Evolutionary conservation across 1,284 basidiomycete genomes (phyloP).

Genomic region (Ganoderma sinense): DNA sequence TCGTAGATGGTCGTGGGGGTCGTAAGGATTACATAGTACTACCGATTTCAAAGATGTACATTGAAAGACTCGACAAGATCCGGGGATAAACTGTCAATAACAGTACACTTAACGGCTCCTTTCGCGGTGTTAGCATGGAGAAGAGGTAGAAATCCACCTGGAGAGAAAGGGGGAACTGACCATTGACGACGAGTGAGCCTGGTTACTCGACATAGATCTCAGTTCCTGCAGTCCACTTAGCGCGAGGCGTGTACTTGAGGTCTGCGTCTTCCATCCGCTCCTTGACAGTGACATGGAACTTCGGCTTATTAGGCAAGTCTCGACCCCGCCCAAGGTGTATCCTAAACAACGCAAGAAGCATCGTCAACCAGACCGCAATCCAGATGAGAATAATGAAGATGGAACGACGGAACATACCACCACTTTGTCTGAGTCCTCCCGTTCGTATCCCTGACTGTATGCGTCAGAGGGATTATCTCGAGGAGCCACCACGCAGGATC

Average conservation of each 20-base stretch:
- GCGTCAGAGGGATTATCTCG: constrained; percentile 49
- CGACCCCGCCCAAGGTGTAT: constrained; percentile 57
- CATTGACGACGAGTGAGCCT: background rate
- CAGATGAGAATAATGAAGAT: background rate
- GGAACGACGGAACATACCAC: constrained; percentile 36
- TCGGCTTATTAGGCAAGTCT: constrained; percentile 50
- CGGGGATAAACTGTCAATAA: background rate
- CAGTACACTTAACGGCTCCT: background rate
- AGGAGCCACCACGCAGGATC: constrained; percentile 49
- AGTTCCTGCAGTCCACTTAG: constrained; percentile 53
- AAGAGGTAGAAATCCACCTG: background rate
- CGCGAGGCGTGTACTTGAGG: constrained; percentile 59
- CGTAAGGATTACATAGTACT: background rate
- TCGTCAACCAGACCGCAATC: background rate
- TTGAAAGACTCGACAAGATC: background rate
- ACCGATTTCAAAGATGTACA: background rate
- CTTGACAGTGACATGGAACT: constrained; percentile 62
- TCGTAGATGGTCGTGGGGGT: background rate
- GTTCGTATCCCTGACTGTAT: constrained; percentile 44
- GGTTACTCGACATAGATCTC: constrained; percentile 55
- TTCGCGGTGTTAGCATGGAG: background rate
- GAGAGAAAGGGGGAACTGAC: background rate
- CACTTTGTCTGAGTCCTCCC: constrained; percentile 45
- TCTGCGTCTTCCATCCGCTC: constrained; percentile 51
- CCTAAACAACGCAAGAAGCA: background rate